phyloP scores from a whole-genome alignment of 2,329 filamentous ascomycete genomes.

The Fusarium nisikadoi region DNA sequence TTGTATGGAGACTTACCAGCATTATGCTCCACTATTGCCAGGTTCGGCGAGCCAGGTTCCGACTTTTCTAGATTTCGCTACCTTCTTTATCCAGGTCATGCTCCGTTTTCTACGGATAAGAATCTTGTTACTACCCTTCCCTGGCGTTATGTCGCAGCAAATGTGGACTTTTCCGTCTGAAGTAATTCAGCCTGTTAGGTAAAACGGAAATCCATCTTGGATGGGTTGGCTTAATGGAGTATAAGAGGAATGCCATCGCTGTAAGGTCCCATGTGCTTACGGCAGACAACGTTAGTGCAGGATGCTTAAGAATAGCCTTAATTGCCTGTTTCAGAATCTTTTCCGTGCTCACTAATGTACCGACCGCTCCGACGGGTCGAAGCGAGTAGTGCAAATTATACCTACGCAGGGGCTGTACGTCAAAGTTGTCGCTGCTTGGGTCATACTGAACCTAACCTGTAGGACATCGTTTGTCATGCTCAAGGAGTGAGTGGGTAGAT shows the following conservation, averaged over 20 bases:
- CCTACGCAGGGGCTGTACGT: neutral
- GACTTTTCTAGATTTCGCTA: neutral
- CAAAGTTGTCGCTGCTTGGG: neutral
- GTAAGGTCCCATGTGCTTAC: too few species aligned
- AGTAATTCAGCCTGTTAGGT: conserved; percentile 6
- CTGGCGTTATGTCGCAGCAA: neutral
- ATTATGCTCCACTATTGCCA: neutral
- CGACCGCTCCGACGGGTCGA: neutral
- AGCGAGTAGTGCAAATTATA: neutral
- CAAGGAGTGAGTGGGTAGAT: fast-evolving
- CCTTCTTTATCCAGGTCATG: conserved; percentile 7
- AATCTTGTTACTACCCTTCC: neutral
- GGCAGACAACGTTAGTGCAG: neutral
- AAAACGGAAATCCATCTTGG: neutral
- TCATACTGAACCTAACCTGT: neutral
- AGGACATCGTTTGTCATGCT: neutral
- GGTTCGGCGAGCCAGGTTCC: conserved; percentile 10
- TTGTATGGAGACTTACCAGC: neutral
- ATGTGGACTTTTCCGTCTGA: neutral
- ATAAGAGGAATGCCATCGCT: neutral
- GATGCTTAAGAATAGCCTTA: conserved; percentile 7
- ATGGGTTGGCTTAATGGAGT: neutral
- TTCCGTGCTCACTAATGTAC: neutral
- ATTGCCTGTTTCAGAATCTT: neutral
- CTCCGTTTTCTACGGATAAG: conserved; percentile 18